A percentile compares a stretch with the other conserved stretches of the same genome.
Evolutionary conservation across 495 filamentous ascomycete species (phyloP).

Genomic region (Hyaloscypha hepaticicola): DNA sequence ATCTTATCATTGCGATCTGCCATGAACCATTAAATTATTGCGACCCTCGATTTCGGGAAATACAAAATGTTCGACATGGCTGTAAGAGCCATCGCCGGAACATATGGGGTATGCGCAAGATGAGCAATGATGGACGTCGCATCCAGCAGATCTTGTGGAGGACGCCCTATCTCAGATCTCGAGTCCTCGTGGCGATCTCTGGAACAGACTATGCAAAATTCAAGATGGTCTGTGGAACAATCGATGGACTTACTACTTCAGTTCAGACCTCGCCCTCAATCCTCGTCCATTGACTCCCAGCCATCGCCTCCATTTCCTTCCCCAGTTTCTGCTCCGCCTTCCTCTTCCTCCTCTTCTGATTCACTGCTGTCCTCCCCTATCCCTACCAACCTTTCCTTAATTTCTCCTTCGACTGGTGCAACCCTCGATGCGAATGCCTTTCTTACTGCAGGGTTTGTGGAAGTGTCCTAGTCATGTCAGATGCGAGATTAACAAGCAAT

Average conservation of each 20-base stretch:
- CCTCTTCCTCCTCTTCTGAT: constrained; percentile 58
- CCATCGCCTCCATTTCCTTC: constrained; percentile 60
- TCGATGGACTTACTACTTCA: constrained; percentile 2
- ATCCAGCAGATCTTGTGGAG: constrained; percentile 8
- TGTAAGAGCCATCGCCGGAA: not conserved
- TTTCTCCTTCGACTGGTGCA: constrained; percentile 56
- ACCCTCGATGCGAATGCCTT: constrained; percentile 78
- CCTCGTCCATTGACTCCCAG: constrained; percentile 93
- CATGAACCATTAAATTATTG: constrained; percentile 12
- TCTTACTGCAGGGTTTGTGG: constrained; percentile 88
- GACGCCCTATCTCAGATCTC: not conserved
- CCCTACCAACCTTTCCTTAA: constrained; percentile 74
- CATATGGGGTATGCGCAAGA: not conserved
- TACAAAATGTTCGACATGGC: not conserved
- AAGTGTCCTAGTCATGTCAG: constrained; percentile 60
- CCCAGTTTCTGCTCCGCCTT: constrained; percentile 45
- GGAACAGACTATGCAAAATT: not conserved
- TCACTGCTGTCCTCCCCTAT: constrained; percentile 61
- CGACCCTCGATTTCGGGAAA: constrained; percentile 4
- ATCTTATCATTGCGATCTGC: constrained; percentile 1
- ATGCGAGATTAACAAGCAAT: constrained; percentile 4
- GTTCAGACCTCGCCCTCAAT: constrained; percentile 42
- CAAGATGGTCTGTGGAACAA: not conserved
- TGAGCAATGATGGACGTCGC: not conserved
- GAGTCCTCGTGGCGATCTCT: constrained; percentile 5